Evolutionary conservation across 2,329 filamentous ascomycete genomes (phyloP), one percentile per base, ranked within the genome.

Genomic region (Aspergillus sp.): DNA sequence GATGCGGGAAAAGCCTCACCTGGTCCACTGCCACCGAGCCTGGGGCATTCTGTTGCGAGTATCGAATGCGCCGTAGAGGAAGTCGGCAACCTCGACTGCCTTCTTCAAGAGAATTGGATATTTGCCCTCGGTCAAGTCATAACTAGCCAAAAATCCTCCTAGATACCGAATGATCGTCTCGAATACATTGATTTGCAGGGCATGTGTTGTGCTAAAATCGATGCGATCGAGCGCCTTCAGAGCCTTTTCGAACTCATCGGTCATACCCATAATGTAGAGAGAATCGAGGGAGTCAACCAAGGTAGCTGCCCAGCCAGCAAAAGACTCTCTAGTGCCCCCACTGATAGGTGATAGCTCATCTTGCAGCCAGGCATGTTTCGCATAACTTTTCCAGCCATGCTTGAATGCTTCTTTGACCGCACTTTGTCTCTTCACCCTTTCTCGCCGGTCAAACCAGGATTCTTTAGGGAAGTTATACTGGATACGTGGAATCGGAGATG

Each of bases 21-120:
- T 86, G 60, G 81, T 79, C 87, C 86, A 95, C 49, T 78, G 72
- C 70, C 90, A 94, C 62, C 85, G 88, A 6, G 89, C 76, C 9
- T 89, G 71, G 2, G 90, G 90, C 88, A 97, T 94, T 52, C 89
- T 82, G 63, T 97, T 96, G 1, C 89, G 89, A 1, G 91, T 97
- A 65, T 95, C 89, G 58, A 95, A 95, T 2, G 86, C 79, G 43
- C 84, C 81, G 72, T 90, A 89, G 11, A 95, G 73, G 52, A 95
- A 78, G 52, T 91, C 86, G 32, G 82, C 89, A 11, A 93, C 77
- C 65, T 91, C 85, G n/a, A 82, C 75, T 0, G 89, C 87, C 68
- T 94, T 93, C 47, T 82, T 77, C 13, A 94, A 74, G 10, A 95
- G 72, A 28, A 86, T 74, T 19, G 77, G 72, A 58, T 95, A 85